Evolutionary conservation across 2,329 filamentous ascomycete species (phyloP).

Genomic region (Pochonia chlamydosporia): DNA sequence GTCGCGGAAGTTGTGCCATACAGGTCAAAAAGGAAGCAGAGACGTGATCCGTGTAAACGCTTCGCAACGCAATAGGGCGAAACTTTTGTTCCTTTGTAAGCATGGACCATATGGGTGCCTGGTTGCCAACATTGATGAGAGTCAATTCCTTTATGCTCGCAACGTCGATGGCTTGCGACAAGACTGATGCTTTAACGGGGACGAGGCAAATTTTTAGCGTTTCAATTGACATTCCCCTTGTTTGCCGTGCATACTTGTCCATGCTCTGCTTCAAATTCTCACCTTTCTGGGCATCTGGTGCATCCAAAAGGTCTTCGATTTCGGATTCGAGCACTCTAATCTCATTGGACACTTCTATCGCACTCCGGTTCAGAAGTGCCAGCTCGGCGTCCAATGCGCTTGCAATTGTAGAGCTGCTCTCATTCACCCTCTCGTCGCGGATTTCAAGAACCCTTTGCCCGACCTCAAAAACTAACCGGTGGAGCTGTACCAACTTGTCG

Average conservation of each 20-base stretch:
- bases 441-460: conserved; percentile 6
- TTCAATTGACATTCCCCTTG: conserved; percentile 51
- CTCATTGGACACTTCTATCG: conserved; percentile 10
- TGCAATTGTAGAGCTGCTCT: not conserved
- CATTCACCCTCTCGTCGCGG: conserved; percentile 3
- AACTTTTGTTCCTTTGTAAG: conserved; percentile 48
- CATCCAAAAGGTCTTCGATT: conserved; percentile 4
- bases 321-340: conserved; percentile 10
- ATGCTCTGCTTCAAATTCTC: conserved; percentile 23
- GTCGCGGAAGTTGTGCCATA: conserved; percentile 43
- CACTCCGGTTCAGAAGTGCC: conserved; percentile 5
- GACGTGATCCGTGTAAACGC: conserved; percentile 60
- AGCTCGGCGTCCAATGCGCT: conserved; percentile 26
- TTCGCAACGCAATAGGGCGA: conserved; percentile 45
- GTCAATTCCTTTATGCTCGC: conserved; percentile 50
- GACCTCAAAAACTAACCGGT: conserved; percentile 3
- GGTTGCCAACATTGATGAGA: conserved; percentile 57
- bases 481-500: conserved; percentile 3
- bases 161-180: conserved; percentile 52
- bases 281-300: not conserved
- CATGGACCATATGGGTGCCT: conserved; percentile 53
- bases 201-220: conserved; percentile 52
- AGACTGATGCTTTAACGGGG: conserved; percentile 52
- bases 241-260: conserved; percentile 50
- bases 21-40: conserved; percentile 48